Percentiles rank a stretch among this genome's conserved stretches.
phyloP scores from a whole-genome alignment of 495 filamentous ascomycete genomes.

The Tuber microsphaerosporum region DNA sequence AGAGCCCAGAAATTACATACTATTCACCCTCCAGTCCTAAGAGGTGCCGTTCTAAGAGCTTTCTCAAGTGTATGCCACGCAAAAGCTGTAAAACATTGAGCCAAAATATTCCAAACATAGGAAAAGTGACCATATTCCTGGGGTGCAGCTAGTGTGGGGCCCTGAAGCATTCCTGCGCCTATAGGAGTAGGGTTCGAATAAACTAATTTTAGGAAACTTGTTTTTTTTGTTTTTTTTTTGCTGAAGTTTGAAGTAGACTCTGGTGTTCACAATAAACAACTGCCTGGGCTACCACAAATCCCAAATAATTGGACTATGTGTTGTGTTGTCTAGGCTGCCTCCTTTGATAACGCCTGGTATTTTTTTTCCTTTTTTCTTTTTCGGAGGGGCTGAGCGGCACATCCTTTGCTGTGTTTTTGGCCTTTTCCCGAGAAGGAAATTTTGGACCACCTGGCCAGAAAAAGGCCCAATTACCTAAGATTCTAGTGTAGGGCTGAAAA shows the following conservation, averaged over 20 bases:
- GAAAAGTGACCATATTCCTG: not conserved
- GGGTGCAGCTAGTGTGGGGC: not conserved
- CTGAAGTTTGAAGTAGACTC: not conserved
- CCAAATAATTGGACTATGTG: no score
- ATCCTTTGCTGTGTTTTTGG: no score
- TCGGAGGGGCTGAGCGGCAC: no score
- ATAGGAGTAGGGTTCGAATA: not conserved
- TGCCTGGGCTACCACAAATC: not conserved
- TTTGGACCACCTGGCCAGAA: no score
- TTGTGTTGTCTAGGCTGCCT: no score
- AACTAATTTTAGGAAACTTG: not conserved
- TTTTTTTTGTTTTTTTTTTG: not conserved
- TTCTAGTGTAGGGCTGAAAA: not conserved
- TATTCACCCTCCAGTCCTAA: not conserved
- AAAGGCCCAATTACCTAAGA: no score
- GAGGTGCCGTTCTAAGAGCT: not conserved
- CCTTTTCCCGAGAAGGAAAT: no score
- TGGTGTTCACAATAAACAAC: not conserved
- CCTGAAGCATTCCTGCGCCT: not conserved
- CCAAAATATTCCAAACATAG: not conserved
- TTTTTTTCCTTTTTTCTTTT: no score
- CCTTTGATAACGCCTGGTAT: no score
- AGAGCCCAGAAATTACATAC: not conserved
- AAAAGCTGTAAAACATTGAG: not conserved
- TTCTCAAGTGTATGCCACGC: not conserved